Evolutionary conservation across 805 yeast species (phyloP), one percentile per base, ranked within the genome.

Genomic region (Ogataea angusta): DNA sequence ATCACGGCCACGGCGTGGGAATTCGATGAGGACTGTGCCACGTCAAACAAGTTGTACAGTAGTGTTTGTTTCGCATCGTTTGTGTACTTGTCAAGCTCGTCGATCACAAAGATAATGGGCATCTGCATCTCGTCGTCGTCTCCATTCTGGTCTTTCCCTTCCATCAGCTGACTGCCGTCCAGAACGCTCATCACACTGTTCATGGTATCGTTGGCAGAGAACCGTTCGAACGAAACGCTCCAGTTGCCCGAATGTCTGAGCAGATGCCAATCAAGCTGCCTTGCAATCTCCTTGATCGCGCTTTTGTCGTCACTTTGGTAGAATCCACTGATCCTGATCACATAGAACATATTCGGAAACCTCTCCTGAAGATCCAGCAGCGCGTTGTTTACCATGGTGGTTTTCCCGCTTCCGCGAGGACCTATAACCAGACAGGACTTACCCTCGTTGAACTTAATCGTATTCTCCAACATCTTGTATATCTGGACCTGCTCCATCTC

Each of bases 241-340:
- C 34, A 19, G 17, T 37, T 26, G 2, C 33, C 54, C 35, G 48
- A 42, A 13, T 42, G 51, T 24, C 41, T 34, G 33, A 33, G 35
- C 34, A 52, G 39, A 37, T 59, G 54, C 46, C 58, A 56, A 56
- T 87, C 95, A 29, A 91, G 63, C 60, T 90, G 97, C 31, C 82
- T 69, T 0, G 96, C 95, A 42, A 93, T 84, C 49, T 87, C 90
- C 37, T 90, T 73, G 10, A 93, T 75, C 0, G 98, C 98, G 36
- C 75, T 65, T 34, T 71, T 74, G 55, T 91, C 98, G 49, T 83
- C 88, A 4, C 72, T 57, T 56, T 87, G 96, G 3, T 81, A 71
- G 10, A 72, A 62, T 0, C 96, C 96, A 44, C 82, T 79, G 21
- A 91, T 64, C 16, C 72, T 60, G 9, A 93, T 75, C 0, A 75